Conservation (phyloP, 2,329 filamentous ascomycete genomes). For the Colletotrichum magnum region DNA sequence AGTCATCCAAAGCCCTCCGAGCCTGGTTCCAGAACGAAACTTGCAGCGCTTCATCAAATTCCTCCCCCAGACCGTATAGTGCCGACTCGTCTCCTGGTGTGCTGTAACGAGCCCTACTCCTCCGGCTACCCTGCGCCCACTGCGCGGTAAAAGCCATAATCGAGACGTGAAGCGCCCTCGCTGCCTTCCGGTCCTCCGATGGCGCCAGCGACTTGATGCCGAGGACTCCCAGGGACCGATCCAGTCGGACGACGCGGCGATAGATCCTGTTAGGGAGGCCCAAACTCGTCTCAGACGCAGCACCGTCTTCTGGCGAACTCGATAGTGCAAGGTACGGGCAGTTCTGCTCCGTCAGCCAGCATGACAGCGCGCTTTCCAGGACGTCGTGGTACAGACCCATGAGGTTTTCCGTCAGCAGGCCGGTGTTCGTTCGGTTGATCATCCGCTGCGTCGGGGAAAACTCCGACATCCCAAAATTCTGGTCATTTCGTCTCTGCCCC, state of each 20-base stretch:
- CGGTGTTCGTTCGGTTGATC: constrained; percentile 47
- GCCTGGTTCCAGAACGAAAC: constrained; percentile 56
- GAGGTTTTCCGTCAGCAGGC: constrained; percentile 58
- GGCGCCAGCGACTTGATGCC: constrained; percentile 57
- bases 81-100: constrained; percentile 38
- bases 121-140: constrained; percentile 58
- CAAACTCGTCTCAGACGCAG: constrained; percentile 58
- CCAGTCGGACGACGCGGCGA: constrained; percentile 62
- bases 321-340: constrained; percentile 58
- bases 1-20: constrained; percentile 52
- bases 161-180: constrained; percentile 61
- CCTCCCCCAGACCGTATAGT: constrained; percentile 41
- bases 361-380: constrained; percentile 66
- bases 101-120: constrained; percentile 31
- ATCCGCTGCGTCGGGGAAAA: constrained; percentile 43
- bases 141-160: constrained; percentile 69
- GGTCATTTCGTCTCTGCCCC: background rate
- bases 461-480: constrained; percentile 30
- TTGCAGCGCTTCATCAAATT: constrained; percentile 56
- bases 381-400: constrained; percentile 68
- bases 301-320: background rate
- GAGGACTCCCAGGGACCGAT: constrained; percentile 57
- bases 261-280: constrained; percentile 60
- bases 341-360: constrained; percentile 67
- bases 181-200: constrained; percentile 58